Percentiles rank a stretch among this genome's conserved stretches.
Conservation (phyloP, 140 eudicot species). For the Stevia rebaudiana region DNA sequence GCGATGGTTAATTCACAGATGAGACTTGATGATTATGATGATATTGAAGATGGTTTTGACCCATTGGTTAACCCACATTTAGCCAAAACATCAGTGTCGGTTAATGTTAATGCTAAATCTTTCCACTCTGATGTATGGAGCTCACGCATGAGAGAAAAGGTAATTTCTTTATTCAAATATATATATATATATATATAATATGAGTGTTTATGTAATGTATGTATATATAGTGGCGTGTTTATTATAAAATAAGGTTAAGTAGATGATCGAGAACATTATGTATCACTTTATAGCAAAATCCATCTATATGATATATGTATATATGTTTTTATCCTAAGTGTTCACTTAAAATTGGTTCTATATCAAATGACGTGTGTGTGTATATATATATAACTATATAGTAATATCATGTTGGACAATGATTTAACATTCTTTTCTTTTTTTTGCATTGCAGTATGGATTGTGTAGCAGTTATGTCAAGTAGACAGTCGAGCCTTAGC, state of each 20-base stretch:
- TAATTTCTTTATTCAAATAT: slow-evolving; percentile 8
- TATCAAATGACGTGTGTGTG: background rate
- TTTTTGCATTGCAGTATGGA: slow-evolving; percentile 26
- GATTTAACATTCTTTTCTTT: background rate
- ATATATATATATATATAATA: background rate
- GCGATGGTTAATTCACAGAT: slow-evolving; percentile 38
- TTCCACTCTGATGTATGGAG: slow-evolving; percentile 49
- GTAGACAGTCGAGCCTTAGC: slow-evolving; percentile 5
- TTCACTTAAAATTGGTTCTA: background rate
- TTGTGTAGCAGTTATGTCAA: slow-evolving; percentile 20
- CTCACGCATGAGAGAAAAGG: slow-evolving; percentile 68
- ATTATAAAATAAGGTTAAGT: background rate
- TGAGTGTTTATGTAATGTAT: no score
- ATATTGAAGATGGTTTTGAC: slow-evolving; percentile 51
- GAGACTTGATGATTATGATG: slow-evolving; percentile 29
- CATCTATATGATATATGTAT: background rate
- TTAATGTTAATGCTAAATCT: slow-evolving; percentile 35
- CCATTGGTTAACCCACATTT: slow-evolving; percentile 44
- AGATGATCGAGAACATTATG: no score
- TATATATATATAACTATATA: background rate
- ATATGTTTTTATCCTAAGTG: background rate
- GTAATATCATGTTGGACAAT: background rate
- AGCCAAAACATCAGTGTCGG: slow-evolving; percentile 34
- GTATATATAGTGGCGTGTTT: no score
- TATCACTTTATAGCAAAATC: background rate